Evolutionary conservation across 1,284 basidiomycete genomes (phyloP).

Genomic region (Melampsora americana): DNA sequence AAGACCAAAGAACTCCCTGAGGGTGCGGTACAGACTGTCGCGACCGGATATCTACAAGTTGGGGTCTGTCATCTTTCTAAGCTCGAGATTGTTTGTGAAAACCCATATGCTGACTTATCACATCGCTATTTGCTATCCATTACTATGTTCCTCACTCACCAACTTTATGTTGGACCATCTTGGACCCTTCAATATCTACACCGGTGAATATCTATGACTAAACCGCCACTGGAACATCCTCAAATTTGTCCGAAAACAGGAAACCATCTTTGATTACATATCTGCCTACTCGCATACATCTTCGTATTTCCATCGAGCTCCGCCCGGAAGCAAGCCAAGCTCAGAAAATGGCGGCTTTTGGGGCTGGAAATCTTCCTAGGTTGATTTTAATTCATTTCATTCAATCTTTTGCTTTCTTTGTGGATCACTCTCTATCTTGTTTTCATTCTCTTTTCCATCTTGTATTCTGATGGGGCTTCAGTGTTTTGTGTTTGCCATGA

Average conservation of each 20-base stretch:
- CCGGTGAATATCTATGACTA: neutral
- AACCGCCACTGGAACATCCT: neutral
- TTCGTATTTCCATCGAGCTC: slow-evolving; percentile 16
- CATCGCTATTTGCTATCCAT: no score
- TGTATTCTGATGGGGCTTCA: no score
- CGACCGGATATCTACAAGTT: slow-evolving; percentile 24
- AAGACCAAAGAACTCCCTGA: slow-evolving; percentile 32
- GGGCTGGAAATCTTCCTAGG: slow-evolving; percentile 13
- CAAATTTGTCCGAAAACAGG: slow-evolving; percentile 5
- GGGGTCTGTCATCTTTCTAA: slow-evolving; percentile 2
- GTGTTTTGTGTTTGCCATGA: no score
- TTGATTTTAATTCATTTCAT: neutral
- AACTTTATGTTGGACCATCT: neutral
- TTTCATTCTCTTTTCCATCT: no score
- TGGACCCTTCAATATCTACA: neutral
- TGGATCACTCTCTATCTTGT: no score
- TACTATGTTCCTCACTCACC: no score
- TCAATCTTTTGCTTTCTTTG: neutral
- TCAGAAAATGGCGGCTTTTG: slow-evolving; percentile 2
- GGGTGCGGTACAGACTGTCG: slow-evolving; percentile 23
- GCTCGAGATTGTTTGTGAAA: no score
- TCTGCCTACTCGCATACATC: slow-evolving; percentile 36
- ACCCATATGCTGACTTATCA: no score
- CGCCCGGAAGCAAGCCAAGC: neutral
- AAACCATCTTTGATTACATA: slow-evolving; percentile 37